Evolutionary conservation across 305 asterid genomes (phyloP).

Genomic region (Ajuga reptans): DNA sequence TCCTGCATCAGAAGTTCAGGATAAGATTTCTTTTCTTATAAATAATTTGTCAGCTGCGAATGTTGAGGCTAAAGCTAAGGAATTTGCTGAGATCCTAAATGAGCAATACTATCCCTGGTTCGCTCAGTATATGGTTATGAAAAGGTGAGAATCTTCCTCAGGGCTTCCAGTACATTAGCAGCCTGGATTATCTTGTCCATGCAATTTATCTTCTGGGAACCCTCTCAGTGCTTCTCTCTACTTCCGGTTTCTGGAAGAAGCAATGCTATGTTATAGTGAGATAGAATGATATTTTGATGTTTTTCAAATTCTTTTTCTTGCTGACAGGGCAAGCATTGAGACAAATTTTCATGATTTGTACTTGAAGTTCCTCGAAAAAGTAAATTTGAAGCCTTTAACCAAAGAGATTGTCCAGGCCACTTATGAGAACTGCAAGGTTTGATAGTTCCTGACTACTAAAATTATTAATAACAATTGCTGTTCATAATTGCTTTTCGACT

Average conservation of each 20-base stretch:
- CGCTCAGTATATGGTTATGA: constrained; percentile 98
- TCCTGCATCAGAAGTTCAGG: constrained; percentile 90
- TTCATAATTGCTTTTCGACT: constrained; percentile 15
- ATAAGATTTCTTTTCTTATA: constrained; percentile 77
- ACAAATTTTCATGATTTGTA: constrained; percentile 95
- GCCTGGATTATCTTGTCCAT: not conserved
- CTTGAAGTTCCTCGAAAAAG: constrained; percentile 90
- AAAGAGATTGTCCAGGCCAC: constrained; percentile 76
- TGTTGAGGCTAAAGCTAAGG: constrained; percentile 87
- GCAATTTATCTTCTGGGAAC: not conserved
- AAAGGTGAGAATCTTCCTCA: constrained; percentile 44
- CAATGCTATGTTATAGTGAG: not conserved
- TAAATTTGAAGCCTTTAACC: constrained; percentile 65
- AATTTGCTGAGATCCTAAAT: constrained; percentile 61
- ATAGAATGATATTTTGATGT: not conserved
- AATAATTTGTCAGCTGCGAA: constrained; percentile 81
- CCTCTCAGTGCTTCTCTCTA: not conserved
- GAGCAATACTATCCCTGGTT: constrained; percentile 92
- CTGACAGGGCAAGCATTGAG: constrained; percentile 93
- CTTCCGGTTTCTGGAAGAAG: constrained; percentile 10
- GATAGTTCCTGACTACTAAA: not conserved
- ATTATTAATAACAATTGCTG: not conserved
- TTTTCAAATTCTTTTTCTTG: constrained; percentile 14
- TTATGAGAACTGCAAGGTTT: constrained; percentile 98
- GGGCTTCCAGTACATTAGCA: constrained; percentile 1